These are phyloP conservation scores for Mycena belliarum DNA, from an alignment of 768 basidiomycete genomes.

Conservation along the genomic window DNA sequence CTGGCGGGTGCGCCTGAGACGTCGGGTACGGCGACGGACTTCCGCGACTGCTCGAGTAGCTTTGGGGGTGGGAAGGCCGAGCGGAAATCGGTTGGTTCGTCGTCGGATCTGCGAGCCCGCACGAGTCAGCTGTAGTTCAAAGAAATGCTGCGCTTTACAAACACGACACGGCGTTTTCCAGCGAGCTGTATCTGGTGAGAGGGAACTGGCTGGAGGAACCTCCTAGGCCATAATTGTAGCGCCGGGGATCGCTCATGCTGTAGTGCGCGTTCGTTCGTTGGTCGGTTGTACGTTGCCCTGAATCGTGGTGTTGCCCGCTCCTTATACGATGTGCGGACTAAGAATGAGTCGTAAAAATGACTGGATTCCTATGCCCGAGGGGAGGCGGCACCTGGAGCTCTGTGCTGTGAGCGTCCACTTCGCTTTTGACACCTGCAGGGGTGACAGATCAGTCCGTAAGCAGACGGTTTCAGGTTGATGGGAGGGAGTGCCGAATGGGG, in stretches of 20 bases:
- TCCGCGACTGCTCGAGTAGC: background rate
- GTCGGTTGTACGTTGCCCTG: background rate
- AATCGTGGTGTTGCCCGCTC: background rate
- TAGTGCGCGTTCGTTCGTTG: no score
- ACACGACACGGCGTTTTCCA: conserved; percentile 6
- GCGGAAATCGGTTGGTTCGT: background rate
- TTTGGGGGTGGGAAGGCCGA: background rate
- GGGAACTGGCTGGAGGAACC: background rate
- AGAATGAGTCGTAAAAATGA: background rate
- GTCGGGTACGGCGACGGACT: background rate
- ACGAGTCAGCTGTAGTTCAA: background rate
- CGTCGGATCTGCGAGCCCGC: background rate
- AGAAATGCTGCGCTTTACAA: background rate
- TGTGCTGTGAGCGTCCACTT: background rate
- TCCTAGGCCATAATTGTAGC: background rate
- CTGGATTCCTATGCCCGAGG: background rate
- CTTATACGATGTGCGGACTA: no score
- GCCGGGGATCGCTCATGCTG: background rate
- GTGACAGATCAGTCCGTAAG: conserved; percentile 5
- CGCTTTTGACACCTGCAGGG: conserved; percentile 3
- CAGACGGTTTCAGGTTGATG: background rate
- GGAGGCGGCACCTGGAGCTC: background rate
- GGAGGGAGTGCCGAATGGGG: no score
- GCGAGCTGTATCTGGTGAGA: conserved; percentile 5
- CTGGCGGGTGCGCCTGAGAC: background rate